These are phyloP conservation scores for Fragaria nilgerrensis DNA, from an alignment of 306 rosid species.

Conservation along the genomic window DNA sequence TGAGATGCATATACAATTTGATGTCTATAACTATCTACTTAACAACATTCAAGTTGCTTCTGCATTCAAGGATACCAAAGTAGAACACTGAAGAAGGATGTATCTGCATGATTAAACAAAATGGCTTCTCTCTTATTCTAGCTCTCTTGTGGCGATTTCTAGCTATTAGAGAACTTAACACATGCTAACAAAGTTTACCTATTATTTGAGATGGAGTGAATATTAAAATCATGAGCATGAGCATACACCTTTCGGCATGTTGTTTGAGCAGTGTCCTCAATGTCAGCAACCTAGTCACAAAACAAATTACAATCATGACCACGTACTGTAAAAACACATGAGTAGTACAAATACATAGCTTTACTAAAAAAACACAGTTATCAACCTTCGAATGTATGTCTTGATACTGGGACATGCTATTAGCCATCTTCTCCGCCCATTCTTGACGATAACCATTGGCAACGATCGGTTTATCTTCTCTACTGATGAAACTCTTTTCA, in stretches of 20 bases:
- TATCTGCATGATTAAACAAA: slow-evolving; percentile 2
- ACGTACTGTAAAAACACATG: slow-evolving; percentile 9
- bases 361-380: slow-evolving; percentile 12
- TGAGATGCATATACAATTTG: slow-evolving; percentile 3
- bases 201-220: slow-evolving; percentile 73
- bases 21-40: background rate
- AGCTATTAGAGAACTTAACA: background rate
- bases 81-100: background rate
- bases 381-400: slow-evolving; percentile 43
- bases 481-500: slow-evolving; percentile 49
- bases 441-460: slow-evolving; percentile 40
- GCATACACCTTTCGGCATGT: slow-evolving; percentile 65
- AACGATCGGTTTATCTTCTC: slow-evolving; percentile 32
- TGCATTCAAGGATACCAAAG: slow-evolving; percentile 6
- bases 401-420: slow-evolving; percentile 26
- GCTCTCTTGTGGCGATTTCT: background rate
- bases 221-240: slow-evolving; percentile 65
- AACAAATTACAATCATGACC: slow-evolving; percentile 15
- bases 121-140: background rate
- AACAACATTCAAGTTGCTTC: background rate
- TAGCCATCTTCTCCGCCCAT: slow-evolving; percentile 32
- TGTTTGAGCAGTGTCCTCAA: slow-evolving; percentile 35
- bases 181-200: slow-evolving; percentile 42
- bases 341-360: background rate
- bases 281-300: slow-evolving; percentile 41